Base-by-base conservation (phyloP, 2,329 filamentous ascomycete genomes). In the Fusarium buharicum region DNA sequence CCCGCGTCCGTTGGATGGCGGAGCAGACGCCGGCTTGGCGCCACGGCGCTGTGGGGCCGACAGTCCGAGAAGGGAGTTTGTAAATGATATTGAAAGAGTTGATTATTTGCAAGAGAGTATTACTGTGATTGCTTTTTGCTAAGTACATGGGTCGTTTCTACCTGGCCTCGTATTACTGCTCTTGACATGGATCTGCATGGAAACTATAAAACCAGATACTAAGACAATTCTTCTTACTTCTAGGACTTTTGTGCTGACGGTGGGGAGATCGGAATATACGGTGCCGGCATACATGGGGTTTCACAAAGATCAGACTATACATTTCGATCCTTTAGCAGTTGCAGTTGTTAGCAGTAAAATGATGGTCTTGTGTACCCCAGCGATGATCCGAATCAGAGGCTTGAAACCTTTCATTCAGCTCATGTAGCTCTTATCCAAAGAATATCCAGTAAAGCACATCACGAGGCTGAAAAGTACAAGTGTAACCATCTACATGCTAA, bases 31-130 rank as follows among this genome's bases (percentile, higher is more conserved):
- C 50, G 63, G 54, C 51, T 56, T 49, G 47, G 46, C 56, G 53
- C 43, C 50, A 67, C 61, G 55, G 61, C 43, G 49, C 54, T 47
- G 61, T 38, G 48, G 66, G 54, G 31, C 38, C 34, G 41, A 47
- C 14, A 36, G 13, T 5, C 22, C 43, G 56, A 33, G 20, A 16
- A 27, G 13, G 9, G 17, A 33, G 17, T 4, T 11, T 5, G n/a
- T 7, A 38, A 31, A 30, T 14, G 33, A 6, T 39, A 9, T n/a
- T 16, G 14, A 27, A 28, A n/a, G 43, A 41, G 4, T 39, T 45
- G 3, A 14, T 39, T n/a, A 27, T 10, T 47, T 22, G 17, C 8
- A 36, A 22, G 7, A 17, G 33, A 13, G 17, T 4, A 7, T 6
- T 22, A 17, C 11, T 27, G 39, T 30, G 22, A 45, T 56, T 41